Evolutionary conservation across 2,329 filamentous ascomycete genomes (phyloP).

Genomic region (Pyrenophora tritici-repentis): DNA sequence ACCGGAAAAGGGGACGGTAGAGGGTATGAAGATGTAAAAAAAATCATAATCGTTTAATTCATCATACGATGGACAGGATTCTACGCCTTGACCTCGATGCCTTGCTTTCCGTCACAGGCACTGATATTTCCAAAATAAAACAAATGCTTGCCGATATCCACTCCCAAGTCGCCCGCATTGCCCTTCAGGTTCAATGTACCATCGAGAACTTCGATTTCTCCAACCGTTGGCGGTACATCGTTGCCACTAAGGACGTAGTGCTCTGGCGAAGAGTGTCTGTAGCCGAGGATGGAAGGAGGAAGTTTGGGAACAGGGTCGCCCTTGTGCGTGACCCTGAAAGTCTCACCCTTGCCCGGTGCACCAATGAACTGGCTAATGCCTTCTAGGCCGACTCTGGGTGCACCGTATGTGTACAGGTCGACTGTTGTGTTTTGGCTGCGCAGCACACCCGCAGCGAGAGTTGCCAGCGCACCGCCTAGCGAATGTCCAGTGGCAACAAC

Average conservation of each 20-base stretch:
- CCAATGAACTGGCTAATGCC: slow-evolving; percentile 61
- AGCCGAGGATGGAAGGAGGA: slow-evolving; percentile 65
- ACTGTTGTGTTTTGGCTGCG: slow-evolving; percentile 54
- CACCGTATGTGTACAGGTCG: slow-evolving; percentile 70
- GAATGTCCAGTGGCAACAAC: slow-evolving; percentile 70
- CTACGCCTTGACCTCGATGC: slow-evolving; percentile 31
- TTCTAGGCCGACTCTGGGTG: slow-evolving; percentile 67
- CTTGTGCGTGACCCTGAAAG: slow-evolving; percentile 69
- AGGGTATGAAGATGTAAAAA: slow-evolving; percentile 28
- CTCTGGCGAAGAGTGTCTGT: slow-evolving; percentile 71
- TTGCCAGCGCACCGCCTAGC: slow-evolving; percentile 68
- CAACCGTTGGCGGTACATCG: slow-evolving; percentile 19
- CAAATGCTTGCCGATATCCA: slow-evolving; percentile 39
- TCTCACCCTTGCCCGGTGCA: slow-evolving; percentile 55
- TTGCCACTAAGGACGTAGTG: slow-evolving; percentile 56
- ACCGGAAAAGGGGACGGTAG: slow-evolving; percentile 29
- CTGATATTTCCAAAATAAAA: slow-evolving; percentile 46
- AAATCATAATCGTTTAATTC: neutral
- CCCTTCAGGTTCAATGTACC: slow-evolving; percentile 32
- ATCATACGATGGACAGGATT: neutral
- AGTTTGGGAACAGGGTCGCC: slow-evolving; percentile 71
- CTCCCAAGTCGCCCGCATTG: slow-evolving; percentile 36
- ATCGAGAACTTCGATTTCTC: slow-evolving; percentile 27
- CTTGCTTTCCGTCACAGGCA: slow-evolving; percentile 35
- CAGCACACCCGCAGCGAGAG: slow-evolving; percentile 63